These are phyloP conservation scores for Xylariaceae sp. DNA, from an alignment of 2,329 filamentous ascomycete species.

Conservation along the genomic window DNA sequence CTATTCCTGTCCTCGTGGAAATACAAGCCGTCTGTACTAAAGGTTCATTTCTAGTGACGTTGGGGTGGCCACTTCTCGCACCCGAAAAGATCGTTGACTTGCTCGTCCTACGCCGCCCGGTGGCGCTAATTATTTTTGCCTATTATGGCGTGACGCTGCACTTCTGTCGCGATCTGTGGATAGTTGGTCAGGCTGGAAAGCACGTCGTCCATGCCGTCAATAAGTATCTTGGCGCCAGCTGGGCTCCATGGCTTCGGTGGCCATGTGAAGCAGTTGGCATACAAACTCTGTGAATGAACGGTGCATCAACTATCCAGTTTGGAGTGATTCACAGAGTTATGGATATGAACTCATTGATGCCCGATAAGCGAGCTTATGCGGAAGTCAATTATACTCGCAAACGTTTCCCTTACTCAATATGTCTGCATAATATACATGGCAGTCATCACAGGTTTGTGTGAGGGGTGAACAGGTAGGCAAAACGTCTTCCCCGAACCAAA, in stretches of 20 bases:
- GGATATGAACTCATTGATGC: not conserved
- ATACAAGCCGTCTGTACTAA: slow-evolving; percentile 1
- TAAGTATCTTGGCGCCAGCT: slow-evolving; percentile 5
- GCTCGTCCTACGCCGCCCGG: slow-evolving; percentile 19
- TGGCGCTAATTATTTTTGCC: slow-evolving; percentile 19
- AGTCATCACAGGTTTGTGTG: not conserved
- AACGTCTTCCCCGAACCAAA: not conserved
- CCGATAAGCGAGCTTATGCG: not conserved
- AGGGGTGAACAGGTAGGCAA: not conserved
- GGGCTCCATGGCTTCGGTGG: slow-evolving; percentile 17
- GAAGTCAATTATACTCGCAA: not conserved
- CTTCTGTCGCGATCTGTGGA: slow-evolving; percentile 18
- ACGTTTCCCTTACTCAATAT: not conserved
- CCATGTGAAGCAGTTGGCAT: slow-evolving; percentile 16
- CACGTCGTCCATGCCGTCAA: slow-evolving; percentile 14
- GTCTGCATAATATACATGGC: not conserved
- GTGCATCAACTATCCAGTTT: not conserved
- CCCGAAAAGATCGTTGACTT: slow-evolving; percentile 22
- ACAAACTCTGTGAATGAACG: not conserved
- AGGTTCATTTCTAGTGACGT: slow-evolving; percentile 6
- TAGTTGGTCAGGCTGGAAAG: slow-evolving; percentile 19
- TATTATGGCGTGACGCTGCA: slow-evolving; percentile 19
- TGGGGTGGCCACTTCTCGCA: slow-evolving; percentile 20
- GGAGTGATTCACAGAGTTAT: not conserved
- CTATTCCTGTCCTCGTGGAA: not conserved